phyloP scores from a whole-genome alignment of 306 rosid species.

The Fagus sylvatica region DNA sequence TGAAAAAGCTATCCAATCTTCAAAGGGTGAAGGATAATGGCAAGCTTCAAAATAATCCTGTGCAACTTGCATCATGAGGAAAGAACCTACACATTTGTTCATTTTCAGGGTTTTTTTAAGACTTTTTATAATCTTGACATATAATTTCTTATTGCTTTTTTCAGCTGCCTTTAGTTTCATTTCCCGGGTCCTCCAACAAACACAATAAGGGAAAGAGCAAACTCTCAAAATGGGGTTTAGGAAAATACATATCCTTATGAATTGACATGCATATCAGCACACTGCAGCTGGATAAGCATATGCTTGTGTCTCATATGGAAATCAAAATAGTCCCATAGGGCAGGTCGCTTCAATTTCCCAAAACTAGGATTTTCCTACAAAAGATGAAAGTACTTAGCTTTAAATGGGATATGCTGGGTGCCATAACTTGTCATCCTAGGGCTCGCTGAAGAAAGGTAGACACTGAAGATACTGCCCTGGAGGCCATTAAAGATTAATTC shows the following conservation, averaged over 20 bases:
- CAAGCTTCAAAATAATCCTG: background rate
- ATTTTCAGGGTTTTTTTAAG: background rate
- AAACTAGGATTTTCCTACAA: too few relatives aligned
- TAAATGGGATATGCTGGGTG: background rate
- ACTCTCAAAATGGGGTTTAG: background rate
- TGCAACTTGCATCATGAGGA: background rate
- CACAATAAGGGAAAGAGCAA: background rate
- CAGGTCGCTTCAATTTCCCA: too few relatives aligned
- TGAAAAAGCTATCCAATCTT: background rate
- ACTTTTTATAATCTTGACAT: background rate
- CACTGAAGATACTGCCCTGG: background rate
- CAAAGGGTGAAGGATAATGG: background rate
- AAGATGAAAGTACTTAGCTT: too few relatives aligned
- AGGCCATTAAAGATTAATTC: background rate
- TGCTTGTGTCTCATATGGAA: background rate
- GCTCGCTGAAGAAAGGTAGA: background rate
- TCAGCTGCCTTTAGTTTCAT: background rate
- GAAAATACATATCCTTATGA: background rate
- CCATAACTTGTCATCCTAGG: background rate
- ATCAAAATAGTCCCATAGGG: background rate
- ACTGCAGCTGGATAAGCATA: background rate
- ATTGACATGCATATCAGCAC: background rate
- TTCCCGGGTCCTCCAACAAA: background rate
- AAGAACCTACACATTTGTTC: background rate
- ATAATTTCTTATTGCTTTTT: background rate